A percentile compares a stretch with the other conserved stretches of the same genome.
phyloP scores from a whole-genome alignment of 805 yeast species.

The Jamesozyma gamospora region DNA sequence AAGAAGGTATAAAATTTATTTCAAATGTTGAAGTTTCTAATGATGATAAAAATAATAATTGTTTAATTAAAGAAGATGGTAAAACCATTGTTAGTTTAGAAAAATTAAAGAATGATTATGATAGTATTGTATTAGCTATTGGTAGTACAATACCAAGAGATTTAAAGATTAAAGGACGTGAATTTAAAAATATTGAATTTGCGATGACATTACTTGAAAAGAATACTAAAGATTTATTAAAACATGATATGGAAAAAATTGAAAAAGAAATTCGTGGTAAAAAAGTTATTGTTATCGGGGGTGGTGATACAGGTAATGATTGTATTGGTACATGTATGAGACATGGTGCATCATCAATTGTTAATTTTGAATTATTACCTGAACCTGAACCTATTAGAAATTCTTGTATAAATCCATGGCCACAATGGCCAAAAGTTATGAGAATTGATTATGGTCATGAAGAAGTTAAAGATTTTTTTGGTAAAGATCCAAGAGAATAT shows the following conservation, averaged over 20 bases:
- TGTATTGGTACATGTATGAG: constrained; percentile 95
- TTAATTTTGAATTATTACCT: constrained; percentile 90
- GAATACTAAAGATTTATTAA: constrained; percentile 85
- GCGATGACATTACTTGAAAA: constrained; percentile 87
- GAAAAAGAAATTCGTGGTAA: constrained; percentile 67
- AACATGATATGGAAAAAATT: constrained; percentile 60
- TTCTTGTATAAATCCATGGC: constrained; percentile 74
- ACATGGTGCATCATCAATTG: constrained; percentile 92
- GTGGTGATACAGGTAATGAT: constrained; percentile 99
- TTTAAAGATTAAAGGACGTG: constrained; percentile 88
- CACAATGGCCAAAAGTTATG: constrained; percentile 98
- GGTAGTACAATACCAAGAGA: constrained; percentile 97
- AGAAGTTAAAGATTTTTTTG: constrained; percentile 89
- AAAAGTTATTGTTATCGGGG: constrained; percentile 93
- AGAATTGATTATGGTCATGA: constrained; percentile 96
- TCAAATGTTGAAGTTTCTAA: constrained; percentile 53
- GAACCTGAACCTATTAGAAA: constrained; percentile 85
- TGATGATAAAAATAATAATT: background rate
- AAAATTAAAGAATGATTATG: constrained; percentile 52
- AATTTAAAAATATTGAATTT: constrained; percentile 76
- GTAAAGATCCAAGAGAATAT: constrained; percentile 95
- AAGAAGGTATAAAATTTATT: constrained; percentile 78
- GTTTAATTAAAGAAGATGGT: constrained; percentile 32
- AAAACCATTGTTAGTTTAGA: constrained; percentile 60
- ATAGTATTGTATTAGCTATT: constrained; percentile 84